Base-by-base conservation (phyloP, 2,329 filamentous ascomycete species). In the Colletotrichum kahawae region DNA sequence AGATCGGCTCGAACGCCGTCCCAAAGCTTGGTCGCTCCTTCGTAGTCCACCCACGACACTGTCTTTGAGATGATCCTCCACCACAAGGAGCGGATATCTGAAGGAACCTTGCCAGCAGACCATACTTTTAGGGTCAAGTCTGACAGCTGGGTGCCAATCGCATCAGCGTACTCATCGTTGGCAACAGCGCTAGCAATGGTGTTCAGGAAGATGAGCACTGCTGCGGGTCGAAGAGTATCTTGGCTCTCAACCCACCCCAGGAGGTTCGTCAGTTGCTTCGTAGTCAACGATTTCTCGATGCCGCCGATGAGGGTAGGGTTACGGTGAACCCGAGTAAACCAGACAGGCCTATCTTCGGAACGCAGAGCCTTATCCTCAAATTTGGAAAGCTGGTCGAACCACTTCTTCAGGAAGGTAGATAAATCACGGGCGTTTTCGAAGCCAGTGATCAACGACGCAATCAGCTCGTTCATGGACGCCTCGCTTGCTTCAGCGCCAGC, bases 341-440 rank as follows among this genome's bases (percentile, higher is more conserved):
- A 85, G 2, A 79, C 72, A 3, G 59, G 60, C 14, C 72, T 69
- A 13, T 78, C 73, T 4, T 78, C 67, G 31, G 59, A 65, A 18
- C 51, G 70, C 8, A 75, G 33, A 12, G n/a, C 21, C 34, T 76
- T 63, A 18, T 76, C 48, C 21, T 85, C 83, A 18, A 82, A 79
- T 16, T 83, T 79, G 48, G 81, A 82, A 2, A 89, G 81, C 71
- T 87, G 84, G 56, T 82, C 78, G 63, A 84, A 87, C 89, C 89
- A 90, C 3, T 86, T 79, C 63, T 84, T 84, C 74, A 90, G 74
- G 71, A 90, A 90, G 7, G 83, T 82, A 0, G 86, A 80, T 14
- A 90, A 79, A 70, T 87, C 85, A 67, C 87, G 86, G 13, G 82
- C 84, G 7, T 82, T 85, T 9, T 84, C 85, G 76, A 86, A 89